These are phyloP conservation scores for Boletus sensibilis DNA, from an alignment of 768 basidiomycete species.

Conservation along the genomic window DNA sequence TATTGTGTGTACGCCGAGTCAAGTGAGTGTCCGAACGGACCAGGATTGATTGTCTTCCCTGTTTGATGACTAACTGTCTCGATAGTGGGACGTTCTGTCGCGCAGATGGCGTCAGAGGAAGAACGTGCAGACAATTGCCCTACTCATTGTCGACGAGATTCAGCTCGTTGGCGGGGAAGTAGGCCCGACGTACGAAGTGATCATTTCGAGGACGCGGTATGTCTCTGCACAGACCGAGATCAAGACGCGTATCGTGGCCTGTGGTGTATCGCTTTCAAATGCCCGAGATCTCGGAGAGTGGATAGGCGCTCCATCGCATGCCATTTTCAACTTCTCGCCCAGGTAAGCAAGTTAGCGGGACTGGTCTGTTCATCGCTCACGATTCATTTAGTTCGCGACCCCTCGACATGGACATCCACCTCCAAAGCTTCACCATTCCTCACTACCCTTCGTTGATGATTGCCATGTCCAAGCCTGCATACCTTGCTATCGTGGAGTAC, in stretches of 20 bases:
- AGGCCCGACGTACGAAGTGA: conserved; percentile 94
- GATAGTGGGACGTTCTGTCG: conserved; percentile 92
- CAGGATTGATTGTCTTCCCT: not conserved
- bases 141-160: conserved; percentile 93
- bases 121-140: conserved; percentile 90
- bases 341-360: conserved; percentile 45
- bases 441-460: conserved; percentile 99
- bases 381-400: conserved; percentile 74
- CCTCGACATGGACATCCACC: conserved; percentile 93
- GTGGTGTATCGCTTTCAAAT: conserved; percentile 92
- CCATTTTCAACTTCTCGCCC: conserved; percentile 97
- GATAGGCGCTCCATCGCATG: conserved; percentile 93
- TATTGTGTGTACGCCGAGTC: conserved; percentile 89
- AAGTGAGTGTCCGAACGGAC: conserved; percentile 47
- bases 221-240: conserved; percentile 91
- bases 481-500: conserved; percentile 87
- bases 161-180: conserved; percentile 94
- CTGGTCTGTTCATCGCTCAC: conserved; percentile 9
- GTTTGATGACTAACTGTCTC: not conserved
- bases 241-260: conserved; percentile 92
- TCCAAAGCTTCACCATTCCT: conserved; percentile 94
- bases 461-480: conserved; percentile 97
- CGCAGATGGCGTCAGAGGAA: conserved; percentile 95
- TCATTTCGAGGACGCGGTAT: conserved; percentile 95
- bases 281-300: conserved; percentile 96